Conservation (phyloP, 257 asterid species). For the Scutellaria minor region DNA sequence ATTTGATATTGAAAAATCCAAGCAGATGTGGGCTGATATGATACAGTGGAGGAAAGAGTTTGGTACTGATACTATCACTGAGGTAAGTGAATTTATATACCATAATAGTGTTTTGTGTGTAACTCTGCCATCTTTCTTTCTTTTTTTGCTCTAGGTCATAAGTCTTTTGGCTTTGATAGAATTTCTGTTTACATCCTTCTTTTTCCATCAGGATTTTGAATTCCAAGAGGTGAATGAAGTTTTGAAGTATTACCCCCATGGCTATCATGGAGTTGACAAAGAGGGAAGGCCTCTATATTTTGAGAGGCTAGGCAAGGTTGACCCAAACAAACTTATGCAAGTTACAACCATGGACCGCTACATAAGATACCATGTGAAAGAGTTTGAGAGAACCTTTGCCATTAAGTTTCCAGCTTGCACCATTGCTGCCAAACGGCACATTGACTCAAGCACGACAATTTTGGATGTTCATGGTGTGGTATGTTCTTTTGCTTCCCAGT, state of each 20-base stretch:
- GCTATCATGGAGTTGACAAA: constrained; percentile 95
- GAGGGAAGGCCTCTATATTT: constrained; percentile 94
- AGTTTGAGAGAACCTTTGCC: constrained; percentile 79
- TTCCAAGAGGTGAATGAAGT: constrained; percentile 81
- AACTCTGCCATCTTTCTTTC: background rate
- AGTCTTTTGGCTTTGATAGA: constrained; percentile 12
- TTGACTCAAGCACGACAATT: constrained; percentile 93
- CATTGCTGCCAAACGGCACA: constrained; percentile 92
- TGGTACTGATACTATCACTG: constrained; percentile 75
- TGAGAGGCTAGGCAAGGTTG: constrained; percentile 90
- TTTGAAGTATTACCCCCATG: constrained; percentile 88
- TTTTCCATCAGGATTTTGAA: constrained; percentile 74
- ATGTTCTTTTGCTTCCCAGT: constrained; percentile 36
- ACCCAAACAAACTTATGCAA: constrained; percentile 87
- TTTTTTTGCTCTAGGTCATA: background rate
- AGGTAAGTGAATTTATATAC: constrained; percentile 48
- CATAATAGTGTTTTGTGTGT: background rate
- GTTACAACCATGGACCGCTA: constrained; percentile 92
- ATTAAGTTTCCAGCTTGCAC: constrained; percentile 95
- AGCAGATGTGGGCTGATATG: constrained; percentile 99
- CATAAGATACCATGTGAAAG: constrained; percentile 82
- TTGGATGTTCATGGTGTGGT: constrained; percentile 99
- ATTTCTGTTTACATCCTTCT: constrained; percentile 5
- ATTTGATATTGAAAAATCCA: constrained; percentile 83
- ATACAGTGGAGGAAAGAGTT: constrained; percentile 96